Evolutionary conservation across 2,329 filamentous ascomycete species (phyloP).

Genomic region (Juglanconis oblonga): DNA sequence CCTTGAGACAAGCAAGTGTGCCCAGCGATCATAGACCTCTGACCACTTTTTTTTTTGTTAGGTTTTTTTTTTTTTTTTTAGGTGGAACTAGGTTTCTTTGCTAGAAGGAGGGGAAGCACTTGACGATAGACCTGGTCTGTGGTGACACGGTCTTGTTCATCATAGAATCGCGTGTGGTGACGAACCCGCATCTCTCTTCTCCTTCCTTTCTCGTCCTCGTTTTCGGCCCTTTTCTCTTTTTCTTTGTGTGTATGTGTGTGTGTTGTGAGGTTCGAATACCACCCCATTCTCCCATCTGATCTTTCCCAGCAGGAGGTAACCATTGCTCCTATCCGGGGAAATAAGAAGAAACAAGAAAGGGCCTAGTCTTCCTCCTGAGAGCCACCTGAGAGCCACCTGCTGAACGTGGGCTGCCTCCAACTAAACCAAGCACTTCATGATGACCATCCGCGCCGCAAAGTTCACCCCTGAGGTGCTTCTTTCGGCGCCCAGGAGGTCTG

Average conservation of each 20-base stretch:
- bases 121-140: background rate
- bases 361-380: no score
- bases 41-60: no score
- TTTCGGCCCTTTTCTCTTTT: background rate
- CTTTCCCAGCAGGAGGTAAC: no score
- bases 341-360: no score
- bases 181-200: background rate
- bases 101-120: background rate
- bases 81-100: no score
- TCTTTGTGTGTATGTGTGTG: no score
- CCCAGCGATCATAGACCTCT: background rate
- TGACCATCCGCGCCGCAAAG: conserved; percentile 68
- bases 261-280: no score
- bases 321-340: no score
- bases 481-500: conserved; percentile 69
- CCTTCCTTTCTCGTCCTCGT: background rate
- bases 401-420: background rate
- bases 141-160: background rate
- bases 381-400: background rate
- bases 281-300: no score
- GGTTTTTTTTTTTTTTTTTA: background rate
- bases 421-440: conserved; percentile 33
- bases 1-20: background rate
- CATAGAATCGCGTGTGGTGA: background rate
- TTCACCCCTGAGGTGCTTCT: conserved; percentile 78